Evolutionary conservation across 2,329 filamentous ascomycete genomes (phyloP).

Genomic region (Colletotrichum coccodes): DNA sequence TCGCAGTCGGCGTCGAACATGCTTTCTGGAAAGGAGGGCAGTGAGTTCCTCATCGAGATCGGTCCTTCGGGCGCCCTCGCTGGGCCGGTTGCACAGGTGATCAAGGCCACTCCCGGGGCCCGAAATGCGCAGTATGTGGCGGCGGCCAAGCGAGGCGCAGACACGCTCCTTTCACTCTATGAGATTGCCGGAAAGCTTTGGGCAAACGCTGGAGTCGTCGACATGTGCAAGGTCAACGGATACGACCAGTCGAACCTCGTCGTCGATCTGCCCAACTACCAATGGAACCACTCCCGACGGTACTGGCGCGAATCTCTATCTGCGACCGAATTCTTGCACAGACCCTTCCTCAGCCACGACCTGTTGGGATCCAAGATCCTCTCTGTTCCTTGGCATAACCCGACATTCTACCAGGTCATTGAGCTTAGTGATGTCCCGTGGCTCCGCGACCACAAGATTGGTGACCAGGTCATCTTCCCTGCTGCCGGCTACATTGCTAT

Average conservation of each 20-base stretch:
- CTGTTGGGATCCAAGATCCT: slow-evolving; percentile 21
- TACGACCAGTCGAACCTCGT: neutral
- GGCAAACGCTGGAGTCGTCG: neutral
- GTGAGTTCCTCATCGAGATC: slow-evolving; percentile 42
- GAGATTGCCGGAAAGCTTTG: slow-evolving; percentile 3
- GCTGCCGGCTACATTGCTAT: slow-evolving; percentile 13
- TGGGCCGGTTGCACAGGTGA: slow-evolving; percentile 40
- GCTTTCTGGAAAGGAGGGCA: too few species aligned
- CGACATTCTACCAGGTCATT: slow-evolving; percentile 4
- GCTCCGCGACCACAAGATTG: slow-evolving; percentile 53
- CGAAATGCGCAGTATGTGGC: neutral
- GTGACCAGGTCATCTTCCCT: slow-evolving; percentile 51
- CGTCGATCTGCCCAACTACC: slow-evolving; percentile 26
- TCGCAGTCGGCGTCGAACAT: too few species aligned
- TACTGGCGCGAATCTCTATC: slow-evolving; percentile 21
- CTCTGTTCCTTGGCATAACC: neutral
- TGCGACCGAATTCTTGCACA: neutral
- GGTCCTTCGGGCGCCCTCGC: slow-evolving; percentile 42
- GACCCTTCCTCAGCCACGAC: slow-evolving; percentile 8
- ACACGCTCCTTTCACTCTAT: neutral
- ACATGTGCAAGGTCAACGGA: neutral
- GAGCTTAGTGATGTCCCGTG: slow-evolving; percentile 42
- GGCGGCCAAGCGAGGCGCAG: slow-evolving; percentile 1
- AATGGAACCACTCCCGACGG: slow-evolving; percentile 14
- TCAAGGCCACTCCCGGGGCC: slow-evolving; percentile 28